Evolutionary conservation across 2,329 filamentous ascomycete genomes (phyloP).

Genomic region (Seiridium unicorne): DNA sequence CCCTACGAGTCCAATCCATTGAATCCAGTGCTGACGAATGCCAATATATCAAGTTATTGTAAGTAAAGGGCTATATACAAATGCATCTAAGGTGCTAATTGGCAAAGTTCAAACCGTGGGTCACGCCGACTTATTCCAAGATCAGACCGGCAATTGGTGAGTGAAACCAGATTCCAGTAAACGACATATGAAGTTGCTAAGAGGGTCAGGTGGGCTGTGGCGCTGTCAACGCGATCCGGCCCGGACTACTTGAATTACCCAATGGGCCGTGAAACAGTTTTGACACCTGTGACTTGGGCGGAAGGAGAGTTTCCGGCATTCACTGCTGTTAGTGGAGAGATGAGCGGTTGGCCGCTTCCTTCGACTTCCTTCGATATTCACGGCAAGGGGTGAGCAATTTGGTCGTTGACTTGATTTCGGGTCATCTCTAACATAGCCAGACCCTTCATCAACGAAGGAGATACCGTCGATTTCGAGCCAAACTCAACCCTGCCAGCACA

Average conservation of each 20-base stretch:
- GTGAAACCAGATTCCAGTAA: neutral
- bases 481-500: conserved; percentile 46
- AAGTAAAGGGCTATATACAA: conserved; percentile 8
- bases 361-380: conserved; percentile 13
- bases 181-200: conserved; percentile 1
- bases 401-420: conserved; percentile 13
- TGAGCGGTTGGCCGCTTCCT: conserved; percentile 30
- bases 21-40: conserved; percentile 46
- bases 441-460: conserved; percentile 39
- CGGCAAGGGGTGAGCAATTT: conserved; percentile 22
- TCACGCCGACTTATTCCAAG: conserved; percentile 56
- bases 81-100: neutral
- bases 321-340: conserved; percentile 31
- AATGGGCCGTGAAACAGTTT: conserved; percentile 42
- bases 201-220: conserved; percentile 34
- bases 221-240: conserved; percentile 37
- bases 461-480: conserved; percentile 44
- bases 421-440: conserved; percentile 23
- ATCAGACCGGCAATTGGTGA: conserved; percentile 36
- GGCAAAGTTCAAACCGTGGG: conserved; percentile 48
- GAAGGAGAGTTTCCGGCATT: conserved; percentile 32
- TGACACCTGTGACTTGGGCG: conserved; percentile 37
- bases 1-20: conserved; percentile 40
- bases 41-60: conserved; percentile 41
- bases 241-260: conserved; percentile 35